Base-by-base conservation (phyloP, 768 basidiomycete genomes). In the Mycena metata region DNA sequence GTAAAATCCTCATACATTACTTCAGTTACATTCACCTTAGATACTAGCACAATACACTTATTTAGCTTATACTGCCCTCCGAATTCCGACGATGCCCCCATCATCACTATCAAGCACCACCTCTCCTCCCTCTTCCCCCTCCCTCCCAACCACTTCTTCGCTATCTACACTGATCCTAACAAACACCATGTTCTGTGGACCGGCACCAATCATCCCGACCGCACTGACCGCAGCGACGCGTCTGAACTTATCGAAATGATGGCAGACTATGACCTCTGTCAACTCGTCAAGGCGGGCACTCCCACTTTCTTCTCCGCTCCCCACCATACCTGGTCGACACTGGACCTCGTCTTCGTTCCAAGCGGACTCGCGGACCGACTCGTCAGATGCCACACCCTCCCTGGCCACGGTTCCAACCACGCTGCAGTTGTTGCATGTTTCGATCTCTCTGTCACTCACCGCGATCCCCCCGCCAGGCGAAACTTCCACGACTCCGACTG, bases 1-100 rank as follows among this genome's bases (percentile, higher is more conserved):
- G 33, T 64, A 64, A 41, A 45, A 26, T 3, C 62, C 55, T 54
- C 26, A 33, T 41, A 39, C 35, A 36, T 64, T 26, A 51, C 61
- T 36, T 51, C 61, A 6, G 35, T 63, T 26, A 49, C 47, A 10
- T 24, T 63, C 17, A 41, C 21, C 24, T 26, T 63, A 63, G 12
- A 16, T 42, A 24, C n/a, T n/a, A n/a, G n/a, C n/a, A n/a, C n/a
- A n/a, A n/a, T n/a, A n/a, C n/a, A n/a, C n/a, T n/a, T n/a, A 39
- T 50, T 24, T 39, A 35, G 49, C 19, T 3, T 63, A 21, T 63
- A 63, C 41, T 52, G 43, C 39, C 33, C 36, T 6, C 19, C 50
- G 3, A 39, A 52, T 7, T 52, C 50, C 21, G 36, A 47, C 15
- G 50, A 63, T 8, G 21, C 5, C 47, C 21, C 36, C 43, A 33